Percentiles rank a stretch among this genome's conserved stretches.
These are phyloP conservation scores for Yarrowia sp. DNA, from an alignment of 805 yeast genomes.

Conservation along the genomic window DNA sequence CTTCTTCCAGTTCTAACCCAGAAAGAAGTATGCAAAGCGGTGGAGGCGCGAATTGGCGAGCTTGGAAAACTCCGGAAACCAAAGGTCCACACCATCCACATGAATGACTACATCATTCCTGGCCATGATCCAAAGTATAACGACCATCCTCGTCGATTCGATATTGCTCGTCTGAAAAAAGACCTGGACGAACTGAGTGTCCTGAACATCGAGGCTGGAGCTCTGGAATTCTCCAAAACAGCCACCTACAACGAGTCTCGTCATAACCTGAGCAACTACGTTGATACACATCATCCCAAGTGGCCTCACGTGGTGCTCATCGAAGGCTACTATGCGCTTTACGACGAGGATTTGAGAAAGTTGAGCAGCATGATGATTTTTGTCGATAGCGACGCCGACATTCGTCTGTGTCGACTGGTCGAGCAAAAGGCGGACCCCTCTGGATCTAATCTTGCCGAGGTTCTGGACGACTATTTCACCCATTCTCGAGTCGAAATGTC, in stretches of 20 bases:
- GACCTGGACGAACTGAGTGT: constrained; percentile 40
- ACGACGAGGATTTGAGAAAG: constrained; percentile 61
- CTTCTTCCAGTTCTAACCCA: background rate
- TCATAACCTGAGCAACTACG: constrained; percentile 47
- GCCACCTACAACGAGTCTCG: constrained; percentile 24
- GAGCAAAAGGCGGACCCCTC: constrained; percentile 48
- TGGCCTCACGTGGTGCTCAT: constrained; percentile 54
- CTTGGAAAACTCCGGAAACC: constrained; percentile 46
- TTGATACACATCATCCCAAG: constrained; percentile 42
- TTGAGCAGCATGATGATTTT: constrained; percentile 72
- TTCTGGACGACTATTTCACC: constrained; percentile 58
- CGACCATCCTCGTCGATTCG: constrained; percentile 45
- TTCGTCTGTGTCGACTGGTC: constrained; percentile 70
- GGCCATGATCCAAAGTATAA: constrained; percentile 33
- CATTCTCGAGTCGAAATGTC: constrained; percentile 70
- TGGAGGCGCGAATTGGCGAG: constrained; percentile 50
- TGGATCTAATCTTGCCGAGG: constrained; percentile 45
- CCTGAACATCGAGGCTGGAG: constrained; percentile 15
- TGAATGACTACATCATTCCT: constrained; percentile 52
- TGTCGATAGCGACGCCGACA: constrained; percentile 85
- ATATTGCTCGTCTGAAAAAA: constrained; percentile 48
- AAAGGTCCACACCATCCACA: constrained; percentile 52
- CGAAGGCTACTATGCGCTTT: constrained; percentile 82
- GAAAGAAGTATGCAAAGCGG: constrained; percentile 43
- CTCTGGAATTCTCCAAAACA: constrained; percentile 6